These are phyloP conservation scores for Solanum rostratum DNA, from an alignment of 257 asterid genomes.

Conservation along the genomic window DNA sequence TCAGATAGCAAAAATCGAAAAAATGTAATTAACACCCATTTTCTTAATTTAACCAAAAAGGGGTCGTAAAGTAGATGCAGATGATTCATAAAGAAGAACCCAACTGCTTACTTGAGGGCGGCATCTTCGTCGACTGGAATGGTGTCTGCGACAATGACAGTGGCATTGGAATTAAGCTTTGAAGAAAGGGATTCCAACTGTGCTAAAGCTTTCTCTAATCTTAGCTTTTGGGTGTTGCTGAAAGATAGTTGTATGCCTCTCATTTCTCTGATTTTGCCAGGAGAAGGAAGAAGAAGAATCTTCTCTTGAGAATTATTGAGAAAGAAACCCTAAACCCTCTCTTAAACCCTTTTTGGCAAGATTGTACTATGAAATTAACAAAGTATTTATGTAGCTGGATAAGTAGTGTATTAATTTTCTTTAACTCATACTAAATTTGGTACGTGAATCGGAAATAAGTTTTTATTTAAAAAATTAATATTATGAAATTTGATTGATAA, in stretches of 20 bases:
- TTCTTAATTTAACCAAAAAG: not conserved
- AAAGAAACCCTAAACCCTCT: not conserved
- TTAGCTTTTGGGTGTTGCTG: conserved; percentile 38
- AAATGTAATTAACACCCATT: not conserved
- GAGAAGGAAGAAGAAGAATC: not conserved
- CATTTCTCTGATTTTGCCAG: conserved; percentile 18
- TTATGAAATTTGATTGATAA: too few species aligned
- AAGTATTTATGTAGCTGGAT: too few species aligned
- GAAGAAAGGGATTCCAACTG: conserved; percentile 57
- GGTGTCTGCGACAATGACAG: conserved; percentile 74
- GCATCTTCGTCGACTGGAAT: conserved; percentile 89
- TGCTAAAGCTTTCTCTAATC: conserved; percentile 53
- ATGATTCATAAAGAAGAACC: not conserved
- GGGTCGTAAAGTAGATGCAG: not conserved
- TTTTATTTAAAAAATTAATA: too few species aligned
- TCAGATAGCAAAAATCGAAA: not conserved
- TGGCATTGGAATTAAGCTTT: conserved; percentile 58
- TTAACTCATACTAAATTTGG: too few species aligned
- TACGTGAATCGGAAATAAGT: too few species aligned
- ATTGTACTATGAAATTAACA: not conserved
- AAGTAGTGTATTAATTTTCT: too few species aligned
- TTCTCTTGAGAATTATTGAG: not conserved
- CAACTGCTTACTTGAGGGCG: conserved; percentile 52
- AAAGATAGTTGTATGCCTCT: conserved; percentile 47
- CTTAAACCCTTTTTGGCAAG: not conserved